Conservation (phyloP, 208 protist genomes). For the Crithidia brevicula region DNA sequence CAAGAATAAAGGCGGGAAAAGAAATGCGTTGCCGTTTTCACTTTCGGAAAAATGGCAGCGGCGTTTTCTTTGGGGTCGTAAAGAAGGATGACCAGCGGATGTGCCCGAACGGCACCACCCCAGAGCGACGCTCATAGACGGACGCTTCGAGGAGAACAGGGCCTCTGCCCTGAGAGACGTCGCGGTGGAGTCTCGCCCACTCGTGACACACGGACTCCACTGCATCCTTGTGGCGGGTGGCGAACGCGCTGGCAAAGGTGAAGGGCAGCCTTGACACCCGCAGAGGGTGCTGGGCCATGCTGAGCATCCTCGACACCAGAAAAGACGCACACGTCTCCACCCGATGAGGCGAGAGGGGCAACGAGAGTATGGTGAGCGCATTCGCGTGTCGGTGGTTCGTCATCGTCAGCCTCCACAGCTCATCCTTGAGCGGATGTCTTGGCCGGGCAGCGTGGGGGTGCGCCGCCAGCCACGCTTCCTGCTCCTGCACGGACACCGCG, state of each 20-base stretch:
- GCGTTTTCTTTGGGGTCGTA: neutral
- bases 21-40: too few relatives aligned
- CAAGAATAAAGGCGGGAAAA: conserved; percentile 1
- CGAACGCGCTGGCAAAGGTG: neutral
- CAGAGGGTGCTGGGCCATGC: neutral
- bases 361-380: conserved; percentile 14
- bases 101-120: neutral
- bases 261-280: neutral
- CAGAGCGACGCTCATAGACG: neutral
- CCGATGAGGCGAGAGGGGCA: conserved; percentile 22
- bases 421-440: neutral
- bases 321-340: conserved; percentile 23
- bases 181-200: conserved; percentile 12
- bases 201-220: neutral
- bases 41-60: neutral
- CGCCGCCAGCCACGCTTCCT: conserved; percentile 19
- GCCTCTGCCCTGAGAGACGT: neutral
- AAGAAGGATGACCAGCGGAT: conserved; percentile 17
- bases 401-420: neutral
- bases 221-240: neutral
- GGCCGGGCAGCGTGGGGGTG: neutral
- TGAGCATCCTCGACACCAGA: conserved; percentile 11
- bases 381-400: neutral
- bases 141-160: neutral
- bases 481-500: conserved; percentile 33